Evolutionary conservation across 2,329 filamentous ascomycete genomes (phyloP), one percentile per base, ranked within the genome.

Genomic region (Penicillium olsonii): DNA sequence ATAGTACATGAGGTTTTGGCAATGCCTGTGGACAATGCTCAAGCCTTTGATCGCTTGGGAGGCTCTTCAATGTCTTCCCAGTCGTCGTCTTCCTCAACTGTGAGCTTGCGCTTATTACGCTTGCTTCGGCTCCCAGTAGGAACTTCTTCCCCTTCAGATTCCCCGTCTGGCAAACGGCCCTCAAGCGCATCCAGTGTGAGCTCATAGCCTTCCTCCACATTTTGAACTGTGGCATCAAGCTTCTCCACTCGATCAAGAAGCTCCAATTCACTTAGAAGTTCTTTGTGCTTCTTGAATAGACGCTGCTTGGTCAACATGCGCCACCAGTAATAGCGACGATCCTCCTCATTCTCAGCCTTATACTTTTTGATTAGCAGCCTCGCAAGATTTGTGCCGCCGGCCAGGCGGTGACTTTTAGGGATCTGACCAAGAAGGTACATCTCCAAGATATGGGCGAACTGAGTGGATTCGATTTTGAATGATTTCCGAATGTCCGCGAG

Each of bases 321-420:
- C 84, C 84, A 87, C 71, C 84, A 84, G 66, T 83, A 86, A 67
- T 84, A 87, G 26, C 75, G 73, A 11, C 79, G 71, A 59, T 87
- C 84, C 53, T 81, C 73, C 37, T 76, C 74, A 52, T 84, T 77
- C 2, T 74, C 71, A 1, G 77, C 65, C 19, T 69, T 69, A 22
- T 68, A 67, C 46, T 75, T 75, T 53, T 75, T 75, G 45, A 75
- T 74, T 29, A 73, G 61, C 61, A 83, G 53, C 67, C 79, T 69
- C 65, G 83, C 63, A 68, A 79, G 57, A 68, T 83, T 71, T 70
- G 78, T 61, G 64, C 78, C 65, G 52, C 77, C 61, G 55, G 70
- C 54, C 61, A 77, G 60, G 68, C 81, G 72, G 74, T 77, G 56
- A 49, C 67, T 57, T 59, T 66, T 29, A 62, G 75, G 80, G 26